These are phyloP conservation scores for Ulmus americana DNA, from an alignment of 331 rosid genomes.

Conservation along the genomic window DNA sequence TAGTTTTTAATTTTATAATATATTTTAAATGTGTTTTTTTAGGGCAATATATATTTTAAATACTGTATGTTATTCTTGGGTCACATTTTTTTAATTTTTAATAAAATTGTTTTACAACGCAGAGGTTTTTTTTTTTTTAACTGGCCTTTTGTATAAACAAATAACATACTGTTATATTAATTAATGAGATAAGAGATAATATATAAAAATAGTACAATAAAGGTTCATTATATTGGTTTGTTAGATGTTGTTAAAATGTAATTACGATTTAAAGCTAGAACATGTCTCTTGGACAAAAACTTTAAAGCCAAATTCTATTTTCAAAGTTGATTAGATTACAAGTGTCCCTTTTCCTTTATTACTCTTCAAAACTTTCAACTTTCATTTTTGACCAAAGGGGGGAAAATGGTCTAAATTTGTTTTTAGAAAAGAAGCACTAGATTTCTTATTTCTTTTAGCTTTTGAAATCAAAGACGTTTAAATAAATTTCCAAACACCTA, in stretches of 20 bases:
- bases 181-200: not conserved
- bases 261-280: constrained; percentile 25
- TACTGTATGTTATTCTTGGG: no score
- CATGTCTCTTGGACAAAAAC: constrained; percentile 35
- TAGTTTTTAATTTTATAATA: no score
- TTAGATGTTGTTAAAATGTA: not conserved
- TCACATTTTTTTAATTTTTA: no score
- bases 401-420: not conserved
- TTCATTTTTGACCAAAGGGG: constrained; percentile 24
- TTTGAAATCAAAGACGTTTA: constrained; percentile 10
- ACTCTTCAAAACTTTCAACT: constrained; percentile 22
- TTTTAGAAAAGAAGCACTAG: not conserved
- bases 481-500: not conserved
- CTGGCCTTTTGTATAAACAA: no score
- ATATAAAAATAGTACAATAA: not conserved
- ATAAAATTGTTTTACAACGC: no score
- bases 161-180: not conserved
- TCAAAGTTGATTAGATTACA: constrained; percentile 34
- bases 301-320: constrained; percentile 42
- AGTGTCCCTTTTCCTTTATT: constrained; percentile 29
- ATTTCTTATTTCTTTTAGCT: constrained; percentile 1
- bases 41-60: no score
- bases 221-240: not conserved
- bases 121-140: no score
- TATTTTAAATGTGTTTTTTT: no score